Base-by-base conservation (phyloP, 345 rosid genomes). In the Eucalyptus shirleyi region DNA sequence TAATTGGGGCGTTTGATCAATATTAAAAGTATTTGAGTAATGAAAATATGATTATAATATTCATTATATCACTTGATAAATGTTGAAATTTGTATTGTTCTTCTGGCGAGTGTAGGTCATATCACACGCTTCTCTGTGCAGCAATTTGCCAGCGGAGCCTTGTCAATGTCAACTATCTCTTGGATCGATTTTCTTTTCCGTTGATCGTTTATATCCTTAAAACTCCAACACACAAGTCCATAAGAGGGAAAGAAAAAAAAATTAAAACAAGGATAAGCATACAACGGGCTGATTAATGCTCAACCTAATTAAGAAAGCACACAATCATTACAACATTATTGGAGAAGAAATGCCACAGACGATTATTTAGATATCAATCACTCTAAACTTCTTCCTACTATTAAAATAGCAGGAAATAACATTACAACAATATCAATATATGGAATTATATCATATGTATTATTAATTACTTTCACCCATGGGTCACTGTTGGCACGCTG, bases 161-260 rank as follows among this genome's bases (percentile, higher is more conserved):
- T 50, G 50, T 17, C 6, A 3, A 50, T 3, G 2, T 51, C 8
- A 0, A 51, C 23, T 51, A 51, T 17, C 55, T 17, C 55, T 51
- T 51, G 55, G 18, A 17, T 67, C 40, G 18, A 69, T 69, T 32
- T 32, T 32, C 42, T 69, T 69, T 32, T 17, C 23, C 7, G 3
- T 10, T 7, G 3, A 17, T 32, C 7, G 2, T 16, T 4, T 67
- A 32, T 16, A 16, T 67, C 21, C 23, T 59, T 0, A 1, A 1
- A 59, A 59, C 69, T 62, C 32, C 9, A 34, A 34, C 12, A 1
- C 26, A 7, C 5, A 10, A 72, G 82, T 72, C 7, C 44, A 19
- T 10, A 40, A 18, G 14, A n/a, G n/a, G n/a, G n/a, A n/a, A n/a
- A 11, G 44, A 0, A 2, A 2, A 32, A 32, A 49, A 32, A 15